These are phyloP conservation scores for Dryadomyces quercivorus DNA, from an alignment of 2,329 filamentous ascomycete genomes.

Conservation along the genomic window DNA sequence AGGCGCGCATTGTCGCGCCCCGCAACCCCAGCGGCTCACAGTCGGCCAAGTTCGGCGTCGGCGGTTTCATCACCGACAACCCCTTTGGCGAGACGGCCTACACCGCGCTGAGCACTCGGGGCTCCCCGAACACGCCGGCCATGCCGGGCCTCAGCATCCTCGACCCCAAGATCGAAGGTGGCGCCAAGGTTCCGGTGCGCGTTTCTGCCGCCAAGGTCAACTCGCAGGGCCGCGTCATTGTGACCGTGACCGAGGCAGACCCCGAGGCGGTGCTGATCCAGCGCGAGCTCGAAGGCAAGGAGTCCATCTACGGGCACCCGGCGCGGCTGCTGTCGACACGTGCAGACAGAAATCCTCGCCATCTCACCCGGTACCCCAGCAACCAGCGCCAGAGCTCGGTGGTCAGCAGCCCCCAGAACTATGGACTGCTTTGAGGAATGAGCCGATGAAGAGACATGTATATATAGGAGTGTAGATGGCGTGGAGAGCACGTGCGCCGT, in stretches of 20 bases:
- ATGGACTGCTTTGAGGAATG: slow-evolving; percentile 19
- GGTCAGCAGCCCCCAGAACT: slow-evolving; percentile 24
- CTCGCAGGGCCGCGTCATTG: slow-evolving; percentile 34
- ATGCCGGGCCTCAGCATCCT: slow-evolving; percentile 25
- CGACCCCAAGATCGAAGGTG: slow-evolving; percentile 36
- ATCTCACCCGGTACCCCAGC: not conserved
- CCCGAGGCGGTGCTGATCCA: slow-evolving; percentile 29
- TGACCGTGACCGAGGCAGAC: slow-evolving; percentile 29
- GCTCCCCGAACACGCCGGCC: not conserved
- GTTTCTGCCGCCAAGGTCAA: slow-evolving; percentile 31
- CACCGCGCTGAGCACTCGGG: slow-evolving; percentile 16
- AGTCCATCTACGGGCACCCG: slow-evolving; percentile 19
- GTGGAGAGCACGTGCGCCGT: not conserved
- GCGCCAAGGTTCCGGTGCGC: slow-evolving; percentile 41
- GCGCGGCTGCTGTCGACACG: slow-evolving; percentile 10
- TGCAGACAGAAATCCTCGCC: slow-evolving; percentile 12
- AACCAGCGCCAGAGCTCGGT: slow-evolving; percentile 13
- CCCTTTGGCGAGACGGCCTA: slow-evolving; percentile 30
- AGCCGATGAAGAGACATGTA: slow-evolving; percentile 2
- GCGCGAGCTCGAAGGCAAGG: slow-evolving; percentile 30
- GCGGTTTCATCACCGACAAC: slow-evolving; percentile 37
- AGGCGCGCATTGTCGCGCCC: slow-evolving; percentile 38
- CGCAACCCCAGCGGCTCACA: slow-evolving; percentile 15
- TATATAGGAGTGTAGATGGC: not conserved
- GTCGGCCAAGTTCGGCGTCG: slow-evolving; percentile 37